Evolutionary conservation across 2,329 filamentous ascomycete genomes (phyloP), one percentile per base, ranked within the genome.

Genomic region (Penicillium paneum): DNA sequence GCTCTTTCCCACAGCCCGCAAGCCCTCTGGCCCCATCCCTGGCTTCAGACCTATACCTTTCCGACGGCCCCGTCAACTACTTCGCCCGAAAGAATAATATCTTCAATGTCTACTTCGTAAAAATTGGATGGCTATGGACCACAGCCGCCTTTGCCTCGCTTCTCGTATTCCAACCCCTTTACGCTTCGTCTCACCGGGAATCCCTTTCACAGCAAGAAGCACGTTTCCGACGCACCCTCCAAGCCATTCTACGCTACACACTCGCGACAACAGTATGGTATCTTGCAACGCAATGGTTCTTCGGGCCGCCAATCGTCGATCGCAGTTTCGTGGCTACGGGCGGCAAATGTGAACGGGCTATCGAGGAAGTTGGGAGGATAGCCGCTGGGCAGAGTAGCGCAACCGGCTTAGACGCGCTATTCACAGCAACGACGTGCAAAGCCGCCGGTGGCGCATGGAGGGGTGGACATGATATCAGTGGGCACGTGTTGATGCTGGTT

Each of bases 381-480:
- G 53, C 44, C 10, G 40, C 45, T 34, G 49, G 57, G 2, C 35
- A 39, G 19, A 55, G 39, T 31, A 38, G 54, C 3, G 60, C 57
- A n/a, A 39, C 70, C 19, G 76, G 78, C 34, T 64, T 74, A 15
- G 71, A 76, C 58, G 75, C 79, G 47, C 78, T 86, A 57, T 76
- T 91, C 40, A 93, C 89, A 1, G 86, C 88, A 1, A 84, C 87
- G 5, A 88, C 90, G 40, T 99, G 94, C 70, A 94, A 90, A 76
- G 80, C 86, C 3, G 84, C 85, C 0, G 93, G 93, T 7, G 93
- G 94, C 0, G 78, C 80, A 51, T 99, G 94, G 94, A 83, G 79
- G 54, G 94, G 94, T n/a, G 94, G 94, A 0, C 91, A 97, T 74
- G 94, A 99, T 73, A 93, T 99, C 64, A 94, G 89, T 57, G 94